Conservation (phyloP, 768 basidiomycete genomes). For the Imleria badia region DNA sequence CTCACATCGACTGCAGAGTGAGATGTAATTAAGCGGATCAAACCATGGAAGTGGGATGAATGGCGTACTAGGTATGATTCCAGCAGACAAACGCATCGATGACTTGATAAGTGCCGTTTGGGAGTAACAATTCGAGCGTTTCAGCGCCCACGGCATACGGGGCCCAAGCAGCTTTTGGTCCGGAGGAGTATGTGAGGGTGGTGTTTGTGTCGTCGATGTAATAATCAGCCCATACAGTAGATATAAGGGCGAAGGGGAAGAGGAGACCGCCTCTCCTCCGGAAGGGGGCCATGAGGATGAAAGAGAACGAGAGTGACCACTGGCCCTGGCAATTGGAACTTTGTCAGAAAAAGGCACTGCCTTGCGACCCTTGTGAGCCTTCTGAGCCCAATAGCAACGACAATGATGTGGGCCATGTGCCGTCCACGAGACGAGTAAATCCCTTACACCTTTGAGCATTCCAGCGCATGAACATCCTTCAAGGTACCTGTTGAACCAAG, state of each 20-base stretch:
- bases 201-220: slow-evolving; percentile 26
- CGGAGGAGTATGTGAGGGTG: slow-evolving; percentile 22
- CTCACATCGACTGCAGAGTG: slow-evolving; percentile 20
- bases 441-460: too few relatives aligned
- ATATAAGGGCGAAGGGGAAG: slow-evolving; percentile 2
- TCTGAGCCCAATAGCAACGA: neutral
- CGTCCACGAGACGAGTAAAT: neutral
- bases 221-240: slow-evolving; percentile 17
- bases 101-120: slow-evolving; percentile 18
- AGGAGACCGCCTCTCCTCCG: neutral
- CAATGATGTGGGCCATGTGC: neutral
- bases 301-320: neutral
- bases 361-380: neutral
- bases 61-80: slow-evolving; percentile 25
- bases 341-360: neutral
- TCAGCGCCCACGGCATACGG: slow-evolving; percentile 10
- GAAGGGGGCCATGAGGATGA: neutral
- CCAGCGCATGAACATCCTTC: too few relatives aligned
- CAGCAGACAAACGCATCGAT: slow-evolving; percentile 25
- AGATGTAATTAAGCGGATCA: neutral
- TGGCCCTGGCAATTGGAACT: neutral
- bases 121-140: slow-evolving; percentile 17
- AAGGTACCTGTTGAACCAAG: too few relatives aligned
- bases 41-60: neutral
- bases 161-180: slow-evolving; percentile 26